Conservation (phyloP, 2,329 filamentous ascomycete species). For the Coniochaeta prunicola region DNA sequence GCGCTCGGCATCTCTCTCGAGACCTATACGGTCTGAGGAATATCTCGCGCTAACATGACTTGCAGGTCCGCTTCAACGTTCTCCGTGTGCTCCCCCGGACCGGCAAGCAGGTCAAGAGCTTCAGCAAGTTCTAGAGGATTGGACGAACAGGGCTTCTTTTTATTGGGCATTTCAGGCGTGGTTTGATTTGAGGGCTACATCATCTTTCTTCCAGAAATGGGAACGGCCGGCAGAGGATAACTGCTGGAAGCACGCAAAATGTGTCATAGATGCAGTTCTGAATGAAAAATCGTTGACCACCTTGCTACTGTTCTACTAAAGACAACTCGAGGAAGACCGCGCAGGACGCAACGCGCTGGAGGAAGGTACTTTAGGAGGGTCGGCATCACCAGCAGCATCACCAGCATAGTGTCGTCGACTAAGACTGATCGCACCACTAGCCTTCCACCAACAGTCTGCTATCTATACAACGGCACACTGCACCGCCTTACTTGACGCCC, state of each 20-base stretch:
- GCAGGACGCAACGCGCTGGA: not conserved
- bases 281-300: slow-evolving; percentile 17
- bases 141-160: slow-evolving; percentile 16
- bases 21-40: not conserved
- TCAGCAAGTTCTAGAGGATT: slow-evolving; percentile 88
- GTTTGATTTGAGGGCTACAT: slow-evolving; percentile 25
- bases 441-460: too few species aligned
- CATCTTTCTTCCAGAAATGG: slow-evolving; percentile 19
- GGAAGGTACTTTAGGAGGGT: too few species aligned
- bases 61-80: slow-evolving; percentile 96
- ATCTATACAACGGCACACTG: too few species aligned
- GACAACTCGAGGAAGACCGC: not conserved
- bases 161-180: slow-evolving; percentile 25
- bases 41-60: slow-evolving; percentile 7
- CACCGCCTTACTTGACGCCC: too few species aligned
- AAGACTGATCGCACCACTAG: too few species aligned
- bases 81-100: slow-evolving; percentile 96
- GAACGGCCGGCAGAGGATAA: slow-evolving; percentile 21
- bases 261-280: slow-evolving; percentile 24
- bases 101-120: slow-evolving; percentile 95
- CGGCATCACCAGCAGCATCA: too few species aligned
- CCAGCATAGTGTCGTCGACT: too few species aligned
- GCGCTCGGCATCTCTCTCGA: not conserved
- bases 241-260: slow-evolving; percentile 20
- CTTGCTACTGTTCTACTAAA: not conserved